Evolutionary conservation across 768 basidiomycete genomes (phyloP).

Genomic region (Pisolithus marmoratus): DNA sequence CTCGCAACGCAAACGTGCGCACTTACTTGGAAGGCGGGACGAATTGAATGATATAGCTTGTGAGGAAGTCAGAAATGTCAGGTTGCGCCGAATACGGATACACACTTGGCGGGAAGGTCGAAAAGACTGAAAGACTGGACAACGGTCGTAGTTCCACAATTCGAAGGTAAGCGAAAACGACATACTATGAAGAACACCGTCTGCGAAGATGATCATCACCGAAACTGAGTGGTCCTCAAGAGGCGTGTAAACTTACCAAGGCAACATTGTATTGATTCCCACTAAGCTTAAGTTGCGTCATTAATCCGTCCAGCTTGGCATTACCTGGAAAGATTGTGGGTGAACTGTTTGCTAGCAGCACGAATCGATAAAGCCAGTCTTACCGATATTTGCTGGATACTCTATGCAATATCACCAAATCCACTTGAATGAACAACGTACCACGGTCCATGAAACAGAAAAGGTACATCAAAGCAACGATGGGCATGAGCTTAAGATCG

Average conservation of each 20-base stretch:
- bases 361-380: neutral
- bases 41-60: constrained; percentile 44
- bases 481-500: constrained; percentile 50
- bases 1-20: neutral
- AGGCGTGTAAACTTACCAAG: constrained; percentile 38
- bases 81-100: neutral
- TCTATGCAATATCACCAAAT: neutral
- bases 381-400: constrained; percentile 2
- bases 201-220: constrained; percentile 24
- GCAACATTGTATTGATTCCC: constrained; percentile 61
- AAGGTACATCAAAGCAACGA: constrained; percentile 53
- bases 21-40: constrained; percentile 57
- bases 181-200: constrained; percentile 64
- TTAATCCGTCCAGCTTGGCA: constrained; percentile 56
- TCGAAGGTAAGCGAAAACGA: neutral
- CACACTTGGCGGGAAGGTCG: neutral
- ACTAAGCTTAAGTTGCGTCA: constrained; percentile 45
- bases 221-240: neutral
- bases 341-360: neutral
- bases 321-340: constrained; percentile 34
- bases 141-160: too few species aligned
- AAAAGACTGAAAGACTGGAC: neutral
- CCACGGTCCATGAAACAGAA: constrained; percentile 59
- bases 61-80: neutral
- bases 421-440: constrained; percentile 11